Conservation (phyloP, 495 filamentous ascomycete genomes). For the Talaromyces wortmannii region DNA sequence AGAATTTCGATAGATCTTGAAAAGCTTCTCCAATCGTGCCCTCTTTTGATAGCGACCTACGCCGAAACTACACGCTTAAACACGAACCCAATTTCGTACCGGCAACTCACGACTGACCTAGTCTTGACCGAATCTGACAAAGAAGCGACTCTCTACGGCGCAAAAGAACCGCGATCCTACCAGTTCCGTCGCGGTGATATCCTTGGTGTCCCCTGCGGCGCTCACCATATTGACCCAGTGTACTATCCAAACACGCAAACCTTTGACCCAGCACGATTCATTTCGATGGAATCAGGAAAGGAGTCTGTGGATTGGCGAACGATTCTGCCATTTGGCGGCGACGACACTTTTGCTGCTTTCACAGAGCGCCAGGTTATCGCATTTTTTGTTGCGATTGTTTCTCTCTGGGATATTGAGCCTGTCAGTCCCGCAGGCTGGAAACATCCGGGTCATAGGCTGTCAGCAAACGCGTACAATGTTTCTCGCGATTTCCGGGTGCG, state of each 20-base stretch:
- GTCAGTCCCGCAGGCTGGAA: slow-evolving; percentile 14
- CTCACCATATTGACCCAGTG: slow-evolving; percentile 39
- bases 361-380: slow-evolving; percentile 42
- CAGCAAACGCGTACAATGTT: slow-evolving; percentile 30
- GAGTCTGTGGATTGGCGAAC: slow-evolving; percentile 30
- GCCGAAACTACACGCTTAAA: slow-evolving; percentile 49
- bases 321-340: slow-evolving; percentile 39
- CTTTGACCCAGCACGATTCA: slow-evolving; percentile 47
- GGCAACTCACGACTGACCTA: slow-evolving; percentile 34
- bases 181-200: slow-evolving; percentile 40
- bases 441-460: slow-evolving; percentile 23
- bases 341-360: slow-evolving; percentile 22
- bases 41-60: slow-evolving; percentile 45
- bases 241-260: slow-evolving; percentile 41
- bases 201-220: slow-evolving; percentile 40
- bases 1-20: slow-evolving; percentile 39
- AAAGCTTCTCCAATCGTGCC: slow-evolving; percentile 37
- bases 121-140: slow-evolving; percentile 34
- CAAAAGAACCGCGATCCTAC: slow-evolving; percentile 29
- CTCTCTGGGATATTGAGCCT: slow-evolving; percentile 46
- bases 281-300: slow-evolving; percentile 30
- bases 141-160: slow-evolving; percentile 16
- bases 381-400: slow-evolving; percentile 39
- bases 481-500: slow-evolving; percentile 28
- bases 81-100: slow-evolving; percentile 37